Evolutionary conservation across 2,329 filamentous ascomycete species (phyloP), one percentile per base, ranked within the genome.

Genomic region (Onygenales sp.): DNA sequence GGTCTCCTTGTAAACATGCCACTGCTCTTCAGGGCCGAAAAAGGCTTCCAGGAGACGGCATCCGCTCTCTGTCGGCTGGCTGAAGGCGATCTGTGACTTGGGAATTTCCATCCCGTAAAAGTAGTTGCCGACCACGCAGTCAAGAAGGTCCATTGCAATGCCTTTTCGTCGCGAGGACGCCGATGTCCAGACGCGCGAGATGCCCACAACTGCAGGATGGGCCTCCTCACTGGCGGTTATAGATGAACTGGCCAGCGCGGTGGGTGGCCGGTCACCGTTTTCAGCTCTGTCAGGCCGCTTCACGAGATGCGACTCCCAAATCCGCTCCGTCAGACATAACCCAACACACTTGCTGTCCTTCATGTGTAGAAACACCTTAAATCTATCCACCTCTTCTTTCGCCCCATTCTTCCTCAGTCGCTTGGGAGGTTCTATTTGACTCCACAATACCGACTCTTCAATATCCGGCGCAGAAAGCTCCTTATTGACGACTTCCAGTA

Each of bases 161-260:
- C 81, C 80, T 58, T 77, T 75, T 43, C 78, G 69, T 35, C 82
- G 75, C 55, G 79, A 77, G 2, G 75, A 72, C 5, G 72, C 75
- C 7, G 78, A 81, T 0, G 80, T 82, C 83, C 83, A 86, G 59
- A 86, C 82, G 33, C 83, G 76, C 27, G 82, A 83, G 31, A 86
- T 77, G 14, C 82, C 81, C 52, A 85, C 72, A n/a, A 78, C 70
- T 2, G 78, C 80, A 2, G 73, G 67, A 31, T 73, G 64, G 5
- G 69, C 59, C 45, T 71, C 67, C 31, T 69, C 66, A 50, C 71
- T 70, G 38, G 76, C 68, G 2, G 72, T 75, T 54, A 81, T 69
- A 4, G 73, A 73, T 1, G 71, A 74, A 56, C 69, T 36, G 49
- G 51, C 31, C 43, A 48, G 7, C 53, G 33, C 13, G 55, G 43